Evolutionary conservation across 2,329 filamentous ascomycete species (phyloP).

Genomic region (Nemania diffusa): DNA sequence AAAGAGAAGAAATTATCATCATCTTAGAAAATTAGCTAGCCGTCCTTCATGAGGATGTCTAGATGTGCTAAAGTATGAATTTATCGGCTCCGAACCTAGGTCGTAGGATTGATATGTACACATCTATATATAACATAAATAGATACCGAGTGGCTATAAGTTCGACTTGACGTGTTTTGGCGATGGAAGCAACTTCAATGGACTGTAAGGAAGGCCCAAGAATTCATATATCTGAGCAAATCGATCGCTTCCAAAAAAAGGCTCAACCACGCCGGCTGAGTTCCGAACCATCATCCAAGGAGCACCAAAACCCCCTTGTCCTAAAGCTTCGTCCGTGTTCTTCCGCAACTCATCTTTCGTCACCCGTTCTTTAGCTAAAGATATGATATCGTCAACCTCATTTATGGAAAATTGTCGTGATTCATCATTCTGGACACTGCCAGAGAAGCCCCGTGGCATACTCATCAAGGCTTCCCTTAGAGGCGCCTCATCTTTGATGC

Average conservation of each 20-base stretch:
- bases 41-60: too few relatives aligned
- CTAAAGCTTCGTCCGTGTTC: constrained; percentile 21
- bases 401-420: constrained; percentile 7
- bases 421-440: not conserved
- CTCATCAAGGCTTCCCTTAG: constrained; percentile 15
- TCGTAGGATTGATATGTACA: too few relatives aligned
- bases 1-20: too few relatives aligned
- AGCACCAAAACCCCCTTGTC: constrained; percentile 23
- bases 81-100: too few relatives aligned
- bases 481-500: constrained; percentile 21
- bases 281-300: constrained; percentile 30
- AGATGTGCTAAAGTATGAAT: too few relatives aligned
- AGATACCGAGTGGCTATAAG: constrained; percentile 1
- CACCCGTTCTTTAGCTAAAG: constrained; percentile 3
- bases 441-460: constrained; percentile 6
- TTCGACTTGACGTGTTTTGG: constrained; percentile 4
- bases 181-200: constrained; percentile 6
- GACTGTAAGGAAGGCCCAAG: constrained; percentile 20
- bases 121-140: too few relatives aligned
- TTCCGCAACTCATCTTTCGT: constrained; percentile 10
- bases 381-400: constrained; percentile 17
- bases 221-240: constrained; percentile 29
- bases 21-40: too few relatives aligned
- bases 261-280: constrained; percentile 16
- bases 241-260: constrained; percentile 25